Evolutionary conservation across 1,284 basidiomycete species (phyloP), one percentile per base, ranked within the genome.

Genomic region (Cutaneotrichosporon cutaneum): DNA sequence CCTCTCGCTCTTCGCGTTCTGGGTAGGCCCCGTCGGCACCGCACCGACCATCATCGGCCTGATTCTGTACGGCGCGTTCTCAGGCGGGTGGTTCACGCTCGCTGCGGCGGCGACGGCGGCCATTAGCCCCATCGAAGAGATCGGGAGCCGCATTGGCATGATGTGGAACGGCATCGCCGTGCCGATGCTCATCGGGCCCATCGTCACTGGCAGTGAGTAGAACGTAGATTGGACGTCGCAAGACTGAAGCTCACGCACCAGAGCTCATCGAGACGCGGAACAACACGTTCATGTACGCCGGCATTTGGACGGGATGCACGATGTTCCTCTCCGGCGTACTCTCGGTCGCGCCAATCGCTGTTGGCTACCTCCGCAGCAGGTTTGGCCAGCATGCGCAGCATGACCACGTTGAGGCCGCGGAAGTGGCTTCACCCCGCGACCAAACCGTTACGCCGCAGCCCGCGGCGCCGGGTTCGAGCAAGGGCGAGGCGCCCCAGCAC

Each of bases 121-220:
- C 36, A 61, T 65, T 21, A 58, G 59, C 11, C 63, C 63, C 2
- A 39, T 56, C 3, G 16, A 33, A 1, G 63, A 64, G 56, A 71
- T 75, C 48, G 78, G 78, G 1, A 72, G 72, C 60, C 56, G 77
- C 13, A 62, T 80, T 33, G 77, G 78, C 14, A 75, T 80, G 73
- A 63, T 77, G 60, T 77, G 75, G 73, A 67, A 63, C 9, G 54
- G 70, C 24, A 69, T 72, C 11, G 63, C 71, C 1, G 33, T 77
- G 6, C 70, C 74, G 0, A 56, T 69, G 9, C 65, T 78, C 18
- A 21, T 61, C 33, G 63, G 63, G 1, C 63, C 63, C 0, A 58
- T 64, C 30, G 53, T 59, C 22, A 22, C 52, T 36, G 52, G 52
- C 11, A 21, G 52, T 39, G 22, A 54, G 52, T 54, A 18, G 13